Evolutionary conservation across 345 rosid species (phyloP), one percentile per base, ranked within the genome.

Genomic region (Linum lewisii): DNA sequence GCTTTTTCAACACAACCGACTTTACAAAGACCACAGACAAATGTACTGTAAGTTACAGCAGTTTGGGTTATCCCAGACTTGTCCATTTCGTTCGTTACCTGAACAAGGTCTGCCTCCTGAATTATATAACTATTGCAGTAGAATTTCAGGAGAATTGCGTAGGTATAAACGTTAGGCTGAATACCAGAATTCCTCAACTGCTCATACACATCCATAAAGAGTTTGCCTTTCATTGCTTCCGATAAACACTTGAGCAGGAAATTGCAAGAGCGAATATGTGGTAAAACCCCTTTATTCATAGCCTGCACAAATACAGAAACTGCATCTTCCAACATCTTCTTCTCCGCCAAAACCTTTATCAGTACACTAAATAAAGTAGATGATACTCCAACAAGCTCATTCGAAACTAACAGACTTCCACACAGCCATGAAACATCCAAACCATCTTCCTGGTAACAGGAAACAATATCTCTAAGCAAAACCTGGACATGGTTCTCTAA

Each of bases 181-280:
- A 79, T 81, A 26, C 86, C 86, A 16, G 57, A 72, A 58, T 64
- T 64, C 72, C 74, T 79, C 71, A 81, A 69, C 19, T 65, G 72
- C 38, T 72, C 72, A 63, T 73, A 77, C 62, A 79, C 58, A 36
- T 58, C 61, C 60, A 29, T 63, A 21, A 69, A 68, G 37, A 42
- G 18, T 37, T 65, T 75, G 53, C 24, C 66, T 21, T 68, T 54
- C 50, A 66, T 67, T 19, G 69, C 75, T 69, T 84, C 78, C 26
- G 67, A 59, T 49, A 64, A 69, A 65, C 81, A 75, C 63, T 84
- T 84, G 55, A 84, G 84, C 70, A 81, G 69, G 76, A 79, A 84
- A 75, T 84, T 84, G 69, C 82, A 79, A 1, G 84, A 69, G 22
- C 2, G 52, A 23, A 79, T 68, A 70, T 60, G 63, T 14, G 67